phyloP scores from a whole-genome alignment of 148 eudicot species.

The Rhododendron williamsianum region DNA sequence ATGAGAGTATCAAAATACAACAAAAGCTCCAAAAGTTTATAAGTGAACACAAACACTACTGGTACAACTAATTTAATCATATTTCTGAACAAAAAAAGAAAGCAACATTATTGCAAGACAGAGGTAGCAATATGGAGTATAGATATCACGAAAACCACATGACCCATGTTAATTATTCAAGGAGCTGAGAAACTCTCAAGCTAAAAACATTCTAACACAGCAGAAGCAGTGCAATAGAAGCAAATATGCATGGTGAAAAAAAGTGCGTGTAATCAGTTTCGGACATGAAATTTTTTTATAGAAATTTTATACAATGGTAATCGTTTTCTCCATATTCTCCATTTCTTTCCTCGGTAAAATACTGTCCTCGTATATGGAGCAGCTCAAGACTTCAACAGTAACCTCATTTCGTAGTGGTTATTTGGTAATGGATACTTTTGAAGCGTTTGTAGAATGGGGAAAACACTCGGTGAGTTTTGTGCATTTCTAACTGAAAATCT shows the following conservation, averaged over 20 bases:
- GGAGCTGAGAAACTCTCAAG: background rate
- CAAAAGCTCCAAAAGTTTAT: background rate
- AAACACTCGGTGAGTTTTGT: background rate
- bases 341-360: background rate
- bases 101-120: conserved; percentile 1
- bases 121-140: background rate
- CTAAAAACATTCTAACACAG: background rate
- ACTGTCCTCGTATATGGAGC: background rate
- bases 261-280: background rate
- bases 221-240: background rate
- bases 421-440: background rate
- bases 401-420: background rate
- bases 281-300: background rate
- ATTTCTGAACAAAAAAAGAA: too few species aligned
- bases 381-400: background rate
- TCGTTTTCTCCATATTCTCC: background rate
- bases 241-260: background rate
- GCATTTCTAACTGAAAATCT: background rate
- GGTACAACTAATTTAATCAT: background rate
- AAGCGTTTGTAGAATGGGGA: background rate
- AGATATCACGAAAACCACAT: background rate
- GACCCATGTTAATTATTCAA: background rate
- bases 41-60: background rate
- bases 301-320: background rate
- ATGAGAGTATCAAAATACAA: conserved; percentile 16